phyloP scores from a whole-genome alignment of 257 asterid genomes.

The Ilex asprella region DNA sequence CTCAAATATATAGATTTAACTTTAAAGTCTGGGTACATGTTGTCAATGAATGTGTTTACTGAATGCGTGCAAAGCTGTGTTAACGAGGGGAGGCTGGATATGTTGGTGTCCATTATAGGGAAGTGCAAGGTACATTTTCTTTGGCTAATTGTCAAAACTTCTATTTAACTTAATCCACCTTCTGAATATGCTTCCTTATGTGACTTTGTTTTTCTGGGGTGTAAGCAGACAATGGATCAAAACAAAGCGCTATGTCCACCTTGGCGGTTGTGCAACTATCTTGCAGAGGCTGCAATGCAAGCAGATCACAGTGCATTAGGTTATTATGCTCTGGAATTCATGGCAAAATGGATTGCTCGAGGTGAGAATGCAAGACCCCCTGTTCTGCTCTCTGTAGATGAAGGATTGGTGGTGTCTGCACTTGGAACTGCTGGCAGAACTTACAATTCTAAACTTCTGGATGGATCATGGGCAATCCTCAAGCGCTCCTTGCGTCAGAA shows the following conservation, averaged over 20 bases:
- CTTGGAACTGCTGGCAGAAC: constrained; percentile 89
- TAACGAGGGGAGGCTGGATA: constrained; percentile 46
- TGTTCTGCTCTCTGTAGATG: constrained; percentile 40
- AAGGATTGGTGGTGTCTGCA: constrained; percentile 70
- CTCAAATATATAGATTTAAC: constrained; percentile 55
- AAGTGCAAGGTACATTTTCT: constrained; percentile 70
- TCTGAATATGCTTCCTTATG: no score
- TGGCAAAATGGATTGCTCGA: constrained; percentile 70
- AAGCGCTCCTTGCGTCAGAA: constrained; percentile 61
- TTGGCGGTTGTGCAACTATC: constrained; percentile 57
- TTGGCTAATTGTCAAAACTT: constrained; percentile 13
- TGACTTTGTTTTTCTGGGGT: constrained; percentile 12
- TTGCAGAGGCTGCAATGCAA: constrained; percentile 67
- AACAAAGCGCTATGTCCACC: constrained; percentile 70
- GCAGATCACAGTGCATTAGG: constrained; percentile 64
- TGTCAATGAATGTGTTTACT: constrained; percentile 49
- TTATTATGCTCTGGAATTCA: constrained; percentile 63
- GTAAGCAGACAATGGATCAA: constrained; percentile 75
- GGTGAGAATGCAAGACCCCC: constrained; percentile 62
- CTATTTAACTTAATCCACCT: background rate
- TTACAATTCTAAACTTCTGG: constrained; percentile 58
- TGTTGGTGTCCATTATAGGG: constrained; percentile 62
- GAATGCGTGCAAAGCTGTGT: constrained; percentile 48
- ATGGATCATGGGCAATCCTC: constrained; percentile 79
- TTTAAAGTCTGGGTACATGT: constrained; percentile 56